Percentiles rank a stretch among this genome's conserved stretches.
Conservation (phyloP, 306 rosid species). For the Aeschynomene evenia region DNA sequence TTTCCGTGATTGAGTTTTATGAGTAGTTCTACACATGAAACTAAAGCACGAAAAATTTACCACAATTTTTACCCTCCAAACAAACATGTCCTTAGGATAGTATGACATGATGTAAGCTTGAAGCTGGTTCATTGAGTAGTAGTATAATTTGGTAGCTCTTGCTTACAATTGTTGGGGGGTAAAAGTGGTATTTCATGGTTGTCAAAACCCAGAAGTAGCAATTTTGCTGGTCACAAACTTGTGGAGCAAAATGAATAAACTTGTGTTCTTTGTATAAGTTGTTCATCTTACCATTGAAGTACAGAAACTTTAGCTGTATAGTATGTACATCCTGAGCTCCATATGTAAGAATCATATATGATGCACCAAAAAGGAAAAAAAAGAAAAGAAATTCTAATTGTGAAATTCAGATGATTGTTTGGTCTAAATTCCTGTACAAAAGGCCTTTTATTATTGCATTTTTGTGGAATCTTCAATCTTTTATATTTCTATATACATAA, state of each 20-base stretch:
- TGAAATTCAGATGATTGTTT: not conserved
- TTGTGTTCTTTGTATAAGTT: not conserved
- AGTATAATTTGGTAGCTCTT: slow-evolving; percentile 4
- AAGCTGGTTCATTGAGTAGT: not conserved
- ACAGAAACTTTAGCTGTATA: not conserved
- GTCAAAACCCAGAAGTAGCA: not conserved
- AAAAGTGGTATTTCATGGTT: not conserved
- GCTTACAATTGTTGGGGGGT: not conserved
- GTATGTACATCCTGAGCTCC: slow-evolving; percentile 6
- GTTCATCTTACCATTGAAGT: slow-evolving; percentile 6
- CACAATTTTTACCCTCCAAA: too few relatives aligned
- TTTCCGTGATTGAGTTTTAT: too few relatives aligned
- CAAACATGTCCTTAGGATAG: too few relatives aligned
- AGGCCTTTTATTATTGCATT: not conserved
- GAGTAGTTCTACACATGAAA: too few relatives aligned
- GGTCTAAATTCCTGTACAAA: not conserved
- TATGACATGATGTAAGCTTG: not conserved
- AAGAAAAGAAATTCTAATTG: not conserved
- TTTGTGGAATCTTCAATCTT: not conserved
- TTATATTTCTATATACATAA: not conserved
- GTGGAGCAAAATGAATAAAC: slow-evolving; percentile 14
- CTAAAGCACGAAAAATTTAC: too few relatives aligned
- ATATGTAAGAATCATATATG: not conserved
- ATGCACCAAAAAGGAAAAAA: not conserved
- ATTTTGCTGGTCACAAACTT: not conserved